Evolutionary conservation across 371 early-diverging fungal genomes (phyloP).

Genomic region (Apophysomyces trapeziformis): DNA sequence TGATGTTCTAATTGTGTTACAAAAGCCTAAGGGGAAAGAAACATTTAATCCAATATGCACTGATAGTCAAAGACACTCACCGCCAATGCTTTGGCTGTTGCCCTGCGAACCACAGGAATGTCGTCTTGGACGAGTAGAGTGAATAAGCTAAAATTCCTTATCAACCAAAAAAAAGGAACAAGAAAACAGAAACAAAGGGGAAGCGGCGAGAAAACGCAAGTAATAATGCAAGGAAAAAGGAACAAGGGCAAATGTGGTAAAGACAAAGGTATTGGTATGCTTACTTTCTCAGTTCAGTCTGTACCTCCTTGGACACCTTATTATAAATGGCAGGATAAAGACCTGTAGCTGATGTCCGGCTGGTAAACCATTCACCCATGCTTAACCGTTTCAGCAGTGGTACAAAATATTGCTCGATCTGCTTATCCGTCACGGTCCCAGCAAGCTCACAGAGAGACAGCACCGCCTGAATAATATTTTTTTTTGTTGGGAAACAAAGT

Average conservation of each 20-base stretch:
- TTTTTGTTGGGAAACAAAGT: not conserved
- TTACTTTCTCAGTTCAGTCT: slow-evolving; percentile 83
- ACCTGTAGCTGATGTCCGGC: slow-evolving; percentile 91
- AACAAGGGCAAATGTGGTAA: too few relatives aligned
- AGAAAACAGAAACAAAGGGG: not conserved
- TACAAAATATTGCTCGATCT: slow-evolving; percentile 84
- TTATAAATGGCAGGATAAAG: slow-evolving; percentile 86
- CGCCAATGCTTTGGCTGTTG: slow-evolving; percentile 84
- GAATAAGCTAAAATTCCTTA: slow-evolving; percentile 47
- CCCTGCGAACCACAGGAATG: slow-evolving; percentile 96
- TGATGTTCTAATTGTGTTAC: slow-evolving; percentile 69
- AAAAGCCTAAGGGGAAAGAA: slow-evolving; percentile 46
- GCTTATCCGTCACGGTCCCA: slow-evolving; percentile 65
- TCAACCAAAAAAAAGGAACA: not conserved
- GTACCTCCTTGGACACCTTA: slow-evolving; percentile 69
- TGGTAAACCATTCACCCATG: slow-evolving; percentile 96
- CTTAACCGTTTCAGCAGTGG: slow-evolving; percentile 89
- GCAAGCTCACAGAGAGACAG: slow-evolving; percentile 88
- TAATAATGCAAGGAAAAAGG: too few relatives aligned
- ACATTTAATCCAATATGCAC: not conserved
- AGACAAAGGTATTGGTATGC: not conserved
- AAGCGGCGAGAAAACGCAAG: too few relatives aligned
- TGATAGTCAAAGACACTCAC: slow-evolving; percentile 38
- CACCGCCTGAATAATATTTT: slow-evolving; percentile 73
- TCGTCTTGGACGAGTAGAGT: slow-evolving; percentile 86